Conservation (phyloP, 1,284 basidiomycete genomes). For the Chalciporus piperatoides region DNA sequence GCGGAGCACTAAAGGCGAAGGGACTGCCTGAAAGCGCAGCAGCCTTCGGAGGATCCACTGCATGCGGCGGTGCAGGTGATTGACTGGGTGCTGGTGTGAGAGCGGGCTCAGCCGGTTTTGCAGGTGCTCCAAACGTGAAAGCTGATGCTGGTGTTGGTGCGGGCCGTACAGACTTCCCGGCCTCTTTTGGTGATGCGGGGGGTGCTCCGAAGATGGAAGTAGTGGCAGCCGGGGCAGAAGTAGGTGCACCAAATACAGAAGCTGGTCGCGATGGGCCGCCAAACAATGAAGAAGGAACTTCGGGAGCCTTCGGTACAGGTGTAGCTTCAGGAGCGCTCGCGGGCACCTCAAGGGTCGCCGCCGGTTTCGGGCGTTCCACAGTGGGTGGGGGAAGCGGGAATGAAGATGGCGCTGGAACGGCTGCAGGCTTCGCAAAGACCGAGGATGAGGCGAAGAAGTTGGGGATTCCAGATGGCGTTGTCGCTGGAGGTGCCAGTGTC, state of each 20-base stretch:
- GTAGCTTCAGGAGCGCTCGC: conserved; percentile 14
- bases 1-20: conserved; percentile 18
- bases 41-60: conserved; percentile 10
- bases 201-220: conserved; percentile 9
- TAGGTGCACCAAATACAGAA: conserved; percentile 13
- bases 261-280: conserved; percentile 13
- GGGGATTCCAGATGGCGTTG: conserved; percentile 35
- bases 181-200: conserved; percentile 18
- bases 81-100: neutral
- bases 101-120: conserved; percentile 20
- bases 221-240: conserved; percentile 7
- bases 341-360: neutral
- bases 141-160: conserved; percentile 9
- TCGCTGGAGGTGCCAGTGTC: neutral
- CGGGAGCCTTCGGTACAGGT: conserved; percentile 5
- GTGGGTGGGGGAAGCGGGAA: conserved; percentile 6
- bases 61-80: conserved; percentile 9
- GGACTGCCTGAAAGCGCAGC: conserved; percentile 4
- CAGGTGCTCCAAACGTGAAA: conserved; percentile 22
- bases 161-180: conserved; percentile 10
- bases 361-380: conserved; percentile 11
- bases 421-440: conserved; percentile 31
- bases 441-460: conserved; percentile 49
- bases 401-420: conserved; percentile 7
- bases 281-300: conserved; percentile 18